phyloP scores from a whole-genome alignment of 345 rosid species.

The Bruguiera parviflora region DNA sequence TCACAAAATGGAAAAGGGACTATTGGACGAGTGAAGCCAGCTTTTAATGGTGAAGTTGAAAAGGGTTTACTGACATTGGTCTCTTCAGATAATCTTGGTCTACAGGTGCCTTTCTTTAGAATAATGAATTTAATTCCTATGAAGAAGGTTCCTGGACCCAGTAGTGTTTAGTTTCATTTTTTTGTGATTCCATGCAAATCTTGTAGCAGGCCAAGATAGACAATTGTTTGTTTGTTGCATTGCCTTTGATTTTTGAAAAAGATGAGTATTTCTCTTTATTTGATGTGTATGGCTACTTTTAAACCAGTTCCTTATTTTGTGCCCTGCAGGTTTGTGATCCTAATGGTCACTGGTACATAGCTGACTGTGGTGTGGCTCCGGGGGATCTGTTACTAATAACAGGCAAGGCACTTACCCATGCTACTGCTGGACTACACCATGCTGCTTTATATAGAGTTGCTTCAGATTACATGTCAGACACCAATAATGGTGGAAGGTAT shows the following conservation, averaged over 20 bases:
- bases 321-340: constrained; percentile 83
- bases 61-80: constrained; percentile 85
- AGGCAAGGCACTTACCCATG: constrained; percentile 91
- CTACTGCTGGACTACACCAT: constrained; percentile 95
- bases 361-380: constrained; percentile 69
- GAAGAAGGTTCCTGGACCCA: background rate
- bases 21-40: constrained; percentile 62
- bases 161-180: background rate
- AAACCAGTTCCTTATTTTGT: constrained; percentile 10
- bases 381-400: constrained; percentile 83
- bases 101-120: constrained; percentile 53
- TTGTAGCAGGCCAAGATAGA: no score
- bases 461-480: constrained; percentile 46
- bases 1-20: constrained; percentile 73
- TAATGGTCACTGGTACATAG: constrained; percentile 92
- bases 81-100: constrained; percentile 72
- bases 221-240: background rate
- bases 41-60: constrained; percentile 69
- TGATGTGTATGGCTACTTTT: background rate
- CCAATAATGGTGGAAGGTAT: constrained; percentile 72
- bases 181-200: background rate
- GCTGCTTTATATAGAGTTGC: constrained; percentile 69
- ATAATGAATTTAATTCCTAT: constrained; percentile 7
- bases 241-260: background rate
- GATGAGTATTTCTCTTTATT: background rate